Percentiles rank a stretch among this genome's conserved stretches.
Evolutionary conservation across 495 filamentous ascomycete genomes (phyloP).

Genomic region (Hypoxylon cercidicola): DNA sequence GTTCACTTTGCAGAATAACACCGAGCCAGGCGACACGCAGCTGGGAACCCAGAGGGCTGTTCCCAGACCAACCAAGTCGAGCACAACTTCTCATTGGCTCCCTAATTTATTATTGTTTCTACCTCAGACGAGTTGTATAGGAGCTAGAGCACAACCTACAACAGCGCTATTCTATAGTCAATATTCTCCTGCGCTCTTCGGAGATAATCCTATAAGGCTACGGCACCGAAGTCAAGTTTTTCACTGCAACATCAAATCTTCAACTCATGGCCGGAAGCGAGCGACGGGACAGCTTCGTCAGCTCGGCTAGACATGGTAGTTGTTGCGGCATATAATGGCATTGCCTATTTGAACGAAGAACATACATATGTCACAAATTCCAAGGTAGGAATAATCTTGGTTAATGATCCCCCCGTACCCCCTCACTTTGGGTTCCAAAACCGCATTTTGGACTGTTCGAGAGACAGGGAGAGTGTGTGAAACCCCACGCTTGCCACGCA

Average conservation of each 20-base stretch:
- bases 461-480: not conserved
- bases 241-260: not conserved
- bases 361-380: slow-evolving; percentile 34
- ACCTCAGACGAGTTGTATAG: slow-evolving; percentile 8
- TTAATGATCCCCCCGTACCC: slow-evolving; percentile 22
- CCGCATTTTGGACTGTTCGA: slow-evolving; percentile 18
- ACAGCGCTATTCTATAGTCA: slow-evolving; percentile 16
- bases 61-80: slow-evolving; percentile 16
- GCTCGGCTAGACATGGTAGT: slow-evolving; percentile 27
- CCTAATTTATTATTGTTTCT: slow-evolving; percentile 7
- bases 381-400: slow-evolving; percentile 31
- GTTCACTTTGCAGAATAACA: slow-evolving; percentile 38
- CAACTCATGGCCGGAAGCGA: slow-evolving; percentile 13
- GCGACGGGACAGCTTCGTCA: slow-evolving; percentile 15
- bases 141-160: slow-evolving; percentile 10
- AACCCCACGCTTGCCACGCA: slow-evolving; percentile 43
- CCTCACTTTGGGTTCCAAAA: slow-evolving; percentile 16
- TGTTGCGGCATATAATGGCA: slow-evolving; percentile 37
- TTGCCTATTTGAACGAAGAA: slow-evolving; percentile 34
- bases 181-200: slow-evolving; percentile 10
- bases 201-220: slow-evolving; percentile 11
- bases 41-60: slow-evolving; percentile 7
- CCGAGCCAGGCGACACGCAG: slow-evolving; percentile 9
- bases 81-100: slow-evolving; percentile 18
- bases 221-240: slow-evolving; percentile 1